phyloP scores from a whole-genome alignment of 441 rosid species.

The Eutrema salsugineum region DNA sequence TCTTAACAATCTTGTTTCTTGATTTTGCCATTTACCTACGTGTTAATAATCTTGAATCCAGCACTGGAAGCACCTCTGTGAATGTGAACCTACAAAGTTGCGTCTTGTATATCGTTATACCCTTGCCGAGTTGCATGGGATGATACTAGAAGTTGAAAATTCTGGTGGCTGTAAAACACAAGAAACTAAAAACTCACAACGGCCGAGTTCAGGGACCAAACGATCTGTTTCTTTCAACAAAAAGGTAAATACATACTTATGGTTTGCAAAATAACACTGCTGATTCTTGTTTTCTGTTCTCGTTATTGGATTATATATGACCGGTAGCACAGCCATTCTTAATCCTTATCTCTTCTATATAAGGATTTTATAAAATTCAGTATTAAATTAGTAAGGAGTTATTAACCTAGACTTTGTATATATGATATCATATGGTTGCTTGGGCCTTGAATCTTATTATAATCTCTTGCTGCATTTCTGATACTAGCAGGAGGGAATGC shows the following conservation, averaged over 20 bases:
- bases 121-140: slow-evolving; percentile 64
- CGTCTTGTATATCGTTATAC: slow-evolving; percentile 80
- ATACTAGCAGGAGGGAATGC: slow-evolving; percentile 59
- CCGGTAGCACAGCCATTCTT: neutral
- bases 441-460: neutral
- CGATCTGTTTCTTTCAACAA: slow-evolving; percentile 39
- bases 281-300: neutral
- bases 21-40: neutral
- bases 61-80: slow-evolving; percentile 95
- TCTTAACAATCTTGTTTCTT: neutral
- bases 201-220: slow-evolving; percentile 43
- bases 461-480: neutral
- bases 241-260: slow-evolving; percentile 48
- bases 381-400: neutral
- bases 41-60: slow-evolving; percentile 36
- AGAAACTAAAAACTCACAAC: slow-evolving; percentile 35
- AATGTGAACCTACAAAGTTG: slow-evolving; percentile 69
- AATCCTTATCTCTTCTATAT: neutral
- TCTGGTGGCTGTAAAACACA: slow-evolving; percentile 31
- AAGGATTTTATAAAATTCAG: neutral
- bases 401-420: neutral
- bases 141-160: slow-evolving; percentile 47
- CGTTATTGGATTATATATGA: neutral
- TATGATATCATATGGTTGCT: neutral
- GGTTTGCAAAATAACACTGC: neutral